Evolutionary conservation across 2,329 filamentous ascomycete genomes (phyloP).

Genomic region (Emmonsiellopsis sp.): DNA sequence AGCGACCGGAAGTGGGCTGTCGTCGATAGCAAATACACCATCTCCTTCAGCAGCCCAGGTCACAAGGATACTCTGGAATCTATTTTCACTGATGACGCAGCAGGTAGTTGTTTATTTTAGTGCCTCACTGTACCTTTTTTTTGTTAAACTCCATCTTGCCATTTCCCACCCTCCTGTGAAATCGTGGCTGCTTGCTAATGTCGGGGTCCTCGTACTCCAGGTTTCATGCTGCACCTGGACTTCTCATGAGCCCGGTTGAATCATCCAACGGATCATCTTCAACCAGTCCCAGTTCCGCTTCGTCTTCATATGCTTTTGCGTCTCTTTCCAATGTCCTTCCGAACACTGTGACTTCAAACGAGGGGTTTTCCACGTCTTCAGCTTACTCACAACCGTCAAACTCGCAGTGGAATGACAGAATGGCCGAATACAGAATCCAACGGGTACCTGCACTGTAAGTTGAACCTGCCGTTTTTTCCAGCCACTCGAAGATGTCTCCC

Average conservation of each 20-base stretch:
- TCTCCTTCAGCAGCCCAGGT: neutral
- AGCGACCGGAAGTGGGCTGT: neutral
- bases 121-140: slow-evolving; percentile 3
- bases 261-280: slow-evolving; percentile 48
- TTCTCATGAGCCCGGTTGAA: slow-evolving; percentile 44
- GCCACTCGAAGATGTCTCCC: neutral
- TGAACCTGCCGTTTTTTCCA: neutral
- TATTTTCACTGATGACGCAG: slow-evolving; percentile 1
- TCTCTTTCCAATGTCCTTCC: slow-evolving; percentile 29
- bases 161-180: slow-evolving; percentile 3
- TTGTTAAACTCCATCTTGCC: slow-evolving; percentile 2
- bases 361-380: slow-evolving; percentile 26
- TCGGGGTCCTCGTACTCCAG: slow-evolving; percentile 28
- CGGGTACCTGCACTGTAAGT: slow-evolving; percentile 34
- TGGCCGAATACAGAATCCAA: slow-evolving; percentile 28
- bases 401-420: slow-evolving; percentile 26
- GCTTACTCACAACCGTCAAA: slow-evolving; percentile 27
- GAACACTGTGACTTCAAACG: slow-evolving; percentile 17
- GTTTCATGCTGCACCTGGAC: slow-evolving; percentile 42
- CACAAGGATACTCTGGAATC: slow-evolving; percentile 6
- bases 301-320: slow-evolving; percentile 40
- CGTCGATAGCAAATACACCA: neutral
- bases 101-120: slow-evolving; percentile 4
- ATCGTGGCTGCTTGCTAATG: slow-evolving; percentile 6
- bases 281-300: slow-evolving; percentile 43